Conservation (phyloP, 176 grass and related monocot genomes). For the Triticum dicoccoides region DNA sequence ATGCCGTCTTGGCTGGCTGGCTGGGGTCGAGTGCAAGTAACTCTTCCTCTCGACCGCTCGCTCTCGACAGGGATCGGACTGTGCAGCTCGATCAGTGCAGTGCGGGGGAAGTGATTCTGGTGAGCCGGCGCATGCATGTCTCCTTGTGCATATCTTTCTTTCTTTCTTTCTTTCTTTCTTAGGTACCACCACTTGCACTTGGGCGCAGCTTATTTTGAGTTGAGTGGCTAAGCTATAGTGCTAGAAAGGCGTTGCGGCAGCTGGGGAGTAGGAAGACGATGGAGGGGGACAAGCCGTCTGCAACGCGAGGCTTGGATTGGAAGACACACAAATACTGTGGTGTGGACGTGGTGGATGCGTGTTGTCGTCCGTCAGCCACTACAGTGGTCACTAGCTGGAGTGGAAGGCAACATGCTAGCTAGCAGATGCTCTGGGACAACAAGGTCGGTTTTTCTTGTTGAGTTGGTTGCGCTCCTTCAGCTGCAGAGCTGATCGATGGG, state of each 20-base stretch:
- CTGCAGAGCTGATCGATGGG: no score
- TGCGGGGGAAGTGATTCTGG: conserved; percentile 31
- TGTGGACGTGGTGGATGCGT: neutral
- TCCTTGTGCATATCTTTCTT: neutral
- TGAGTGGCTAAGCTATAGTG: neutral
- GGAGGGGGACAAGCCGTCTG: conserved; percentile 16
- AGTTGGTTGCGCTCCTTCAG: neutral
- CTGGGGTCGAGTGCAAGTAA: conserved; percentile 49
- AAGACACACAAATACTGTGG: neutral
- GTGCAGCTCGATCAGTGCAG: neutral
- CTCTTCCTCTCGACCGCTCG: neutral
- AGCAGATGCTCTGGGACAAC: neutral
- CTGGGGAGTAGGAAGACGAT: neutral
- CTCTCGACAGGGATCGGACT: neutral
- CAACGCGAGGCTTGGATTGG: conserved; percentile 35
- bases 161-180: neutral
- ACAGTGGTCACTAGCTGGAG: neutral
- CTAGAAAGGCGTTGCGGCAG: neutral
- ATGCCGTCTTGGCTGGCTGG: neutral
- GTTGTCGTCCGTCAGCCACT: neutral
- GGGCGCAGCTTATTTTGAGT: neutral
- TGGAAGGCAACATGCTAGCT: neutral
- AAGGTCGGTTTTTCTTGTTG: neutral
- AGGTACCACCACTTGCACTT: neutral
- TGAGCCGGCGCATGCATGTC: conserved; percentile 31